Base-by-base conservation (phyloP, 164 flowering plant species). In the Cinnamomum chago region DNA sequence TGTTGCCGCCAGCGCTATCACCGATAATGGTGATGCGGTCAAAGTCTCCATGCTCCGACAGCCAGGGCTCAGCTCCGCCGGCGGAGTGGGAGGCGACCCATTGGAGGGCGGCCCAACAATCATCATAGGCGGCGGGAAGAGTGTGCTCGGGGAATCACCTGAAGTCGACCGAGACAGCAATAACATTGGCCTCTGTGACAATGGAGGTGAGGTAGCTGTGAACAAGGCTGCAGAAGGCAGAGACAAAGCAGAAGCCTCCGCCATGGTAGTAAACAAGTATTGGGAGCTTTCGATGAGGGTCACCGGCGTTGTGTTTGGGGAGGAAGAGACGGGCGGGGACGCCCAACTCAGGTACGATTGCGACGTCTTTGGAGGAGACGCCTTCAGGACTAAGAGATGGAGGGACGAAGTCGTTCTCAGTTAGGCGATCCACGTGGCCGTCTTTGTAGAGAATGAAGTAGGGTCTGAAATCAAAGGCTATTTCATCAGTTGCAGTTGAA, bases 1-100 rank as follows among this genome's bases (percentile, higher is more conserved):
- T 83, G 51, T 79, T 85, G 1, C 84, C 88, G 2, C 92, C 92
- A 2, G 86, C 86, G 52, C 90, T 88, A 75, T 88, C 92, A 5
- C 92, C 88, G 0, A 64, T 85, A 58, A 88, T 22, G 71, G 82
- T 87, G 4, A 85, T 74, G 9, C 76, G 73, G 1, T 33, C 74
- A 52, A 84, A 79, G 52, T 89, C 92, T 2, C 70, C 87, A 10
- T 76, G 70, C 2, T 62, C 55, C 79, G 72, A 1, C 28, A 68
- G 14, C 88, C 88, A 88, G 0, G 77, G 14, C 72, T 85, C 85
- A 1, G 70, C 22, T 0, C 76, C 78, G 0, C 23, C 77, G 1
- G 50, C 66, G 13, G 18, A 35, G 22, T 82, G 85, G 35, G 81
- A 33, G 13, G 84, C 80, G 7, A 84, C 80, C 90, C 89, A 87